These are phyloP conservation scores for Cudoniella acicularis DNA, from an alignment of 495 filamentous ascomycete species.

Conservation along the genomic window DNA sequence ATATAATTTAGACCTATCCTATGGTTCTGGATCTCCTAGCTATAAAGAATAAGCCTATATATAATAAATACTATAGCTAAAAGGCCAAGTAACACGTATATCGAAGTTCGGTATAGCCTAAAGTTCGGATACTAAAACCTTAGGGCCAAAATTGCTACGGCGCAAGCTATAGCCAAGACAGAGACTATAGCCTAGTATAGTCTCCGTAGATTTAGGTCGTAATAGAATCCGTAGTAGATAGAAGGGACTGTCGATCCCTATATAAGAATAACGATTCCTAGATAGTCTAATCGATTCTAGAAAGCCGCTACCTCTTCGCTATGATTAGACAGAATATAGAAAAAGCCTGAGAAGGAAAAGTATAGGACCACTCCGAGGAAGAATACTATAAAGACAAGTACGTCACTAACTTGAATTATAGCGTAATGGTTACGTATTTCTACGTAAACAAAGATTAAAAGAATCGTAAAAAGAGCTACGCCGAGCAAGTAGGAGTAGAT, in stretches of 20 bases:
- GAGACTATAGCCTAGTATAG: slow-evolving; percentile 36
- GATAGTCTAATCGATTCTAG: slow-evolving; percentile 45
- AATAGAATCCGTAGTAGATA: slow-evolving; percentile 50
- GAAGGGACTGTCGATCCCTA: slow-evolving; percentile 49
- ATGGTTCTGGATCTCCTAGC: slow-evolving; percentile 58
- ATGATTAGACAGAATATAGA: slow-evolving; percentile 48
- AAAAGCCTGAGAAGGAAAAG: slow-evolving; percentile 45
- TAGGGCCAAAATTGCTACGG: slow-evolving; percentile 65
- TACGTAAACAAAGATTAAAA: slow-evolving; percentile 37
- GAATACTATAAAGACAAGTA: slow-evolving; percentile 42
- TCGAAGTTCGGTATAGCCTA: slow-evolving; percentile 78
- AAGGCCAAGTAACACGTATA: slow-evolving; percentile 84
- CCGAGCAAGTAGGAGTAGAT: slow-evolving; percentile 29
- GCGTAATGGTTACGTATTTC: slow-evolving; percentile 22
- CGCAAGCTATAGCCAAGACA: slow-evolving; percentile 56
- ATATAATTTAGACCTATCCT: slow-evolving; percentile 80
- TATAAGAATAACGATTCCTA: slow-evolving; percentile 51
- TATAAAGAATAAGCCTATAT: slow-evolving; percentile 47
- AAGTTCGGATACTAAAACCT: slow-evolving; percentile 72
- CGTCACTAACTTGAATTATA: slow-evolving; percentile 32
- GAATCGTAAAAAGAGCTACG: slow-evolving; percentile 36
- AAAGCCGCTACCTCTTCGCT: slow-evolving; percentile 33
- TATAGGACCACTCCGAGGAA: slow-evolving; percentile 47
- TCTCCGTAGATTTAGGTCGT: slow-evolving; percentile 29
- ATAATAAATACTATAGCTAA: slow-evolving; percentile 68